Evolutionary conservation across 2,329 filamentous ascomycete genomes (phyloP), one percentile per base, ranked within the genome.

Genomic region (Leptographium lundbergii): DNA sequence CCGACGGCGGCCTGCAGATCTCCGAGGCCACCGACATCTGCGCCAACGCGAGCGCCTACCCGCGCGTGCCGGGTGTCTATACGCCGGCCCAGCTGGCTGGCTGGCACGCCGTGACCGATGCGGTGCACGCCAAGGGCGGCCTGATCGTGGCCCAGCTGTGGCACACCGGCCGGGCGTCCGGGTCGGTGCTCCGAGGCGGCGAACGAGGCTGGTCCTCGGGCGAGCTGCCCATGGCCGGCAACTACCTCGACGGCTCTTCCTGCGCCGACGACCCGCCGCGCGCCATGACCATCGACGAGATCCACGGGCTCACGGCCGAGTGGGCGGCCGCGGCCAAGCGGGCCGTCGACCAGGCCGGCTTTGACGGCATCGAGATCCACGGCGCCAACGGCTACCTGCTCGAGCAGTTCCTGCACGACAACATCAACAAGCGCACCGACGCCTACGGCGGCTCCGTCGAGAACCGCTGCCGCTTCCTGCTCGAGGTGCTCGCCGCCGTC

Each of bases 301-400:
- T 91, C 57, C 72, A 82, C 54, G 69, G 76, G 1, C 75, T 84
- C 61, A 83, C 86, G 63, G 67, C 70, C 0, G 80, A 80, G 0
- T 89, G 78, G 68, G 79, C 75, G 0, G 74, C 72, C 0, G 78
- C 80, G 0, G 71, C 78, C 0, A 74, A 75, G 63, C 75, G 81
- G 11, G 79, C 86, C 0, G 69, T 88, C 0, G 73, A 75, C 0
- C 74, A 77, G 56, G 88, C 87, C 0, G 88, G 88, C 0, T 86
- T 86, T 36, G 88, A 92, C 65, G 84, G 82, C 0, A 80, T 91
- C 53, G 88, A 91, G 62, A 67, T 76, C 3, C 76, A 81, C 54
- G 76, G 56, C n/a, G 80, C 79, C 0, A 82, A 85, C 59, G 82
- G 82, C 0, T 87, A 86, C 57, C 59, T 59, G 32, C 56, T 62